Percentiles rank a stretch among this genome's conserved stretches.
Evolutionary conservation across 202 grass and related monocot species (phyloP).

Genomic region (Brachypodium distachyon): DNA sequence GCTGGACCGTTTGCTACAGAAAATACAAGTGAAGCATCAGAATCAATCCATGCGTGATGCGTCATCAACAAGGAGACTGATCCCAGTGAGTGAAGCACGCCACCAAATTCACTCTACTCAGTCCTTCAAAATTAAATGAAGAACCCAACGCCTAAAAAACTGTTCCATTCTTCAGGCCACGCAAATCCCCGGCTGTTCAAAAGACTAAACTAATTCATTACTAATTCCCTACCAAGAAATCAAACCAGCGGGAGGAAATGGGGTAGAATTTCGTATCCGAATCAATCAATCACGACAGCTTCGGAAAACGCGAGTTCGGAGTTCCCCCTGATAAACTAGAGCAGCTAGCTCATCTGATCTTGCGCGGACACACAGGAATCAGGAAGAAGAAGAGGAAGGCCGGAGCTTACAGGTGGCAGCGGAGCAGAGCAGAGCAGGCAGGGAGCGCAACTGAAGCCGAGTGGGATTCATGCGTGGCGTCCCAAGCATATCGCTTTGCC

Average conservation of each 20-base stretch:
- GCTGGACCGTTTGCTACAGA: background rate
- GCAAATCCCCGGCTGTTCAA: background rate
- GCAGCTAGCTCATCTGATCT: no score
- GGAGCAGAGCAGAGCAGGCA: no score
- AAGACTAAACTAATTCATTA: no score
- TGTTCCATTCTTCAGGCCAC: background rate
- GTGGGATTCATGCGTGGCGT: background rate
- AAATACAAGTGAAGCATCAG: background rate
- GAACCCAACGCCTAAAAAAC: background rate
- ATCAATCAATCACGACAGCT: background rate
- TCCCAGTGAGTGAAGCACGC: background rate
- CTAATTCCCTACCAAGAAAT: no score
- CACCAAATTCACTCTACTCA: background rate
- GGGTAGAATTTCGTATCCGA: background rate
- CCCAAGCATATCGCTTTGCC: background rate
- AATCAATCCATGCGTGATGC: background rate
- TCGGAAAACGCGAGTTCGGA: no score
- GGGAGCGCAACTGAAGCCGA: background rate
- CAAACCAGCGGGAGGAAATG: no score
- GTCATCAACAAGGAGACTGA: background rate
- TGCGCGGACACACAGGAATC: background rate
- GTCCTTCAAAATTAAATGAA: background rate
- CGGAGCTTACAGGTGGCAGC: background rate
- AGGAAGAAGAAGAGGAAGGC: background rate
- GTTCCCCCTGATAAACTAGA: no score